Evolutionary conservation across 2,329 filamentous ascomycete genomes (phyloP).

Genomic region (Phialophora tarda): DNA sequence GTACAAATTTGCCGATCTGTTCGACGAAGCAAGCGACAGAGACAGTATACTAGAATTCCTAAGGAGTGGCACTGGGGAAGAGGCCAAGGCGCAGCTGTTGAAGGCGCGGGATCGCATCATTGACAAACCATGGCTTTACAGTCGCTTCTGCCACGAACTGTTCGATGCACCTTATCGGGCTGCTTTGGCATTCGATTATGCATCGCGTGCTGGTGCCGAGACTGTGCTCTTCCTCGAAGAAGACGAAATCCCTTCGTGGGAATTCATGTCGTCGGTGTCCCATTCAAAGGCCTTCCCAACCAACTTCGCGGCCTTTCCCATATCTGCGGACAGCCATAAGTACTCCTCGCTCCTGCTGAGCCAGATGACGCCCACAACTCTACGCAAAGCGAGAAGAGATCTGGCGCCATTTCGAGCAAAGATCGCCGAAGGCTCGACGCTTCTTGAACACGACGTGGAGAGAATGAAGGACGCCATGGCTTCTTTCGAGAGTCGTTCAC

Average conservation of each 20-base stretch:
- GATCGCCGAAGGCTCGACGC: not conserved
- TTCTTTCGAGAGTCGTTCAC: slow-evolving; percentile 13
- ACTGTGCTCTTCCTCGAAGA: slow-evolving; percentile 18
- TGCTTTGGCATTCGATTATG: slow-evolving; percentile 2
- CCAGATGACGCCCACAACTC: not conserved
- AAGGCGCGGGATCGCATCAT: slow-evolving; percentile 13
- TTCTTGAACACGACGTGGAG: not conserved
- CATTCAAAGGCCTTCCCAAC: not conserved
- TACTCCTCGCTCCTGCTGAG: slow-evolving; percentile 15
- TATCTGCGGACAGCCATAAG: slow-evolving; percentile 1
- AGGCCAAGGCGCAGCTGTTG: slow-evolving; percentile 9
- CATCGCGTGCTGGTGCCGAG: not conserved
- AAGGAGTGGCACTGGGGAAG: not conserved
- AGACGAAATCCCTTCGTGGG: slow-evolving; percentile 16
- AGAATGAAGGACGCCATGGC: slow-evolving; percentile 2
- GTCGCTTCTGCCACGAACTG: slow-evolving; percentile 17
- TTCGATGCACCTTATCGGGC: slow-evolving; percentile 11
- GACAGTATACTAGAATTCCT: slow-evolving; percentile 10
- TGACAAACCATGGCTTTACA: slow-evolving; percentile 16
- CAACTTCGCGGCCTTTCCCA: slow-evolving; percentile 1
- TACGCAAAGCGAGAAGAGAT: not conserved
- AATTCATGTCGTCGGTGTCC: slow-evolving; percentile 7
- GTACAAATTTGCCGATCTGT: slow-evolving; percentile 18
- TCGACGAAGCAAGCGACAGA: slow-evolving; percentile 18
- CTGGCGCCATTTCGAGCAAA: slow-evolving; percentile 6